Conservation (phyloP, 2,329 filamentous ascomycete species). For the Paraphoma chrysanthemicola region DNA sequence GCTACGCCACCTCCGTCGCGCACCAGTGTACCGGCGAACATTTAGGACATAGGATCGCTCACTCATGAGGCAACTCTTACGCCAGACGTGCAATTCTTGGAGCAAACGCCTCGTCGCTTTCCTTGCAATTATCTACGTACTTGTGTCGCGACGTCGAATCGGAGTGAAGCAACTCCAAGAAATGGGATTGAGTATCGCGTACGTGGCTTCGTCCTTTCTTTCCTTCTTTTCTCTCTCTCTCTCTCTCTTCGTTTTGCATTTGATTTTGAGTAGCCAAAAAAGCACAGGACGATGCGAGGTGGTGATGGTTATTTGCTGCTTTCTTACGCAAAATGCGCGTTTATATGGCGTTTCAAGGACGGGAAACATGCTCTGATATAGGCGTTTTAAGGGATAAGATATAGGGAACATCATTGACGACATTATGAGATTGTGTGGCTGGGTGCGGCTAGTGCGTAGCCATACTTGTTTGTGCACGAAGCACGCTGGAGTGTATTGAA, state of each 20-base stretch:
- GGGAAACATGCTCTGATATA: neutral
- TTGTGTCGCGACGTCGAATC: too few species aligned
- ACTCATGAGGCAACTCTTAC: neutral
- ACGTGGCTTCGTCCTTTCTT: too few species aligned
- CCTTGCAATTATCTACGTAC: too few species aligned
- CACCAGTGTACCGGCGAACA: slow-evolving; percentile 33
- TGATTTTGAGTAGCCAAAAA: too few species aligned
- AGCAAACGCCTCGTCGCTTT: too few species aligned
- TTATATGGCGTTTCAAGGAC: neutral
- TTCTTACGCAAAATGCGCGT: neutral
- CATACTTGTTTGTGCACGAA: neutral
- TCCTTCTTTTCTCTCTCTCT: too few species aligned
- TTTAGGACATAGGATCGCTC: slow-evolving; percentile 13
- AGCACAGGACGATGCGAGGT: neutral
- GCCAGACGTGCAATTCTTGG: too few species aligned
- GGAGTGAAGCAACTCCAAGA: too few species aligned
- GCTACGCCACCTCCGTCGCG: slow-evolving; percentile 22
- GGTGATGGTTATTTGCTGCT: neutral
- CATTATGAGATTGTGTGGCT: neutral
- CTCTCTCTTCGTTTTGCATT: too few species aligned
- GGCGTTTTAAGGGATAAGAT: neutral
- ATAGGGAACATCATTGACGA: neutral
- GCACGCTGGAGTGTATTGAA: neutral
- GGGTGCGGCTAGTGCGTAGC: too few species aligned
- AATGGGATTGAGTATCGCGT: too few species aligned